These are phyloP conservation scores for Posidonia oceanica DNA, from an alignment of 116 monocot genomes.

Conservation along the genomic window DNA sequence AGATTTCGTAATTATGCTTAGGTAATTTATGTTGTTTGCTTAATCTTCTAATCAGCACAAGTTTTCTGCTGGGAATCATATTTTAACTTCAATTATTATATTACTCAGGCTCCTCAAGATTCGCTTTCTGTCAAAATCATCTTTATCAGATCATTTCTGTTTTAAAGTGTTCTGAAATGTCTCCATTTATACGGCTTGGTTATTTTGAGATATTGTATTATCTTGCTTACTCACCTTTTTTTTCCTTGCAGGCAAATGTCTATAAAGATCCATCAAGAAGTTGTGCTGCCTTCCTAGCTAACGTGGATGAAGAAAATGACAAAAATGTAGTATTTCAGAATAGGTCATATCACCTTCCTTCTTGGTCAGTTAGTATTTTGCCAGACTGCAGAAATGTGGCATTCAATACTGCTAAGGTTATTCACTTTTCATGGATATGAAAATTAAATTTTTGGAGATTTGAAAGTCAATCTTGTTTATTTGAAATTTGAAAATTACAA, in stretches of 20 bases:
- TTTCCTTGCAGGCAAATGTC: slow-evolving; percentile 54
- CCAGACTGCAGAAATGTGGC: slow-evolving; percentile 85
- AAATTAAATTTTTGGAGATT: background rate
- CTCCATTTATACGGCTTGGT: background rate
- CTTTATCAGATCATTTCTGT: background rate
- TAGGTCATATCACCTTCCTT: slow-evolving; percentile 60
- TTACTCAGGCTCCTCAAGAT: no score
- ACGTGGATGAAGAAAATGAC: slow-evolving; percentile 63
- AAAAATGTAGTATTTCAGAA: slow-evolving; percentile 49
- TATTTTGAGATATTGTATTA: background rate
- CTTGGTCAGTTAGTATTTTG: slow-evolving; percentile 93
- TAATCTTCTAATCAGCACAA: no score
- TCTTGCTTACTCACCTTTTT: background rate
- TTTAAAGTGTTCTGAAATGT: background rate
- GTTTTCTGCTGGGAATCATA: no score
- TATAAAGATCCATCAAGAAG: slow-evolving; percentile 51
- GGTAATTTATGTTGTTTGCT: no score
- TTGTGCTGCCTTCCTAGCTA: slow-evolving; percentile 81
- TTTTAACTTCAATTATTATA: no score
- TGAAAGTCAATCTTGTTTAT: no score
- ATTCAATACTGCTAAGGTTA: slow-evolving; percentile 89
- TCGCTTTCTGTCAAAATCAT: background rate
- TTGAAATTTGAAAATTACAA: no score
- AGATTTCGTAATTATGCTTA: no score
- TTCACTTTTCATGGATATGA: background rate